phyloP scores from a whole-genome alignment of 2,329 filamentous ascomycete species.

The Stagonosporopsis cucurbitacearum region DNA sequence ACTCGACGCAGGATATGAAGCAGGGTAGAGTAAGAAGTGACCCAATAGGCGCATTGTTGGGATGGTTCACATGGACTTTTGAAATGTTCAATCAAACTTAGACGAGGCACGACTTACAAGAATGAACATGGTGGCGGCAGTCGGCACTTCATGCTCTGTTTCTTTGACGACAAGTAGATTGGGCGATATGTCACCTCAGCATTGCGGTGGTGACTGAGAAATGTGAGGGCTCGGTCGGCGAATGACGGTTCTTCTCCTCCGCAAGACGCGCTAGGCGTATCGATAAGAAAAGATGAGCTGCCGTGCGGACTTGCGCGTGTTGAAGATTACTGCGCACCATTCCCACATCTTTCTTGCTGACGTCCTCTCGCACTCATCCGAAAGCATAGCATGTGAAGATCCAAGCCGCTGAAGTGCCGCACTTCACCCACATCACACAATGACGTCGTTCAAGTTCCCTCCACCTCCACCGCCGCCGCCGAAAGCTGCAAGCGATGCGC shows the following conservation, averaged over 20 bases:
- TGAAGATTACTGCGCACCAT: neutral
- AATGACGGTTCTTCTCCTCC: conserved; percentile 17
- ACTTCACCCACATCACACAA: conserved; percentile 18
- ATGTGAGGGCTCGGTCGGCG: conserved; percentile 10
- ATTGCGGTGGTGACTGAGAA: conserved; percentile 15
- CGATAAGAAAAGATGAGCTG: conserved; percentile 17
- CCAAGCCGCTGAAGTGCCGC: neutral
- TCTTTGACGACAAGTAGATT: conserved; percentile 1
- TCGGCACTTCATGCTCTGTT: conserved; percentile 37
- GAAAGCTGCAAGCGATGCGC: conserved; percentile 40
- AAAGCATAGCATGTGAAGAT: conserved; percentile 6
- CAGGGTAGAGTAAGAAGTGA: neutral
- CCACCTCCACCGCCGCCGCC: conserved; percentile 55
- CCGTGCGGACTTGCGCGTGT: conserved; percentile 8
- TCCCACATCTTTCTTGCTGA: neutral
- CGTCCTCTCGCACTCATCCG: neutral
- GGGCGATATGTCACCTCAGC: conserved; percentile 22
- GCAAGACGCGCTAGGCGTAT: conserved; percentile 16
- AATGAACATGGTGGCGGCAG: conserved; percentile 45
- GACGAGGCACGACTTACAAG: conserved; percentile 39
- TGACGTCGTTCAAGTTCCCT: conserved; percentile 54
- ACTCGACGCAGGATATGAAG: neutral
- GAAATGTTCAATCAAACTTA: neutral
- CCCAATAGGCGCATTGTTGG: neutral
- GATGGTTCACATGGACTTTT: neutral